Evolutionary conservation across 805 yeast species (phyloP).

Genomic region (Nakazawaea ishiwadae): DNA sequence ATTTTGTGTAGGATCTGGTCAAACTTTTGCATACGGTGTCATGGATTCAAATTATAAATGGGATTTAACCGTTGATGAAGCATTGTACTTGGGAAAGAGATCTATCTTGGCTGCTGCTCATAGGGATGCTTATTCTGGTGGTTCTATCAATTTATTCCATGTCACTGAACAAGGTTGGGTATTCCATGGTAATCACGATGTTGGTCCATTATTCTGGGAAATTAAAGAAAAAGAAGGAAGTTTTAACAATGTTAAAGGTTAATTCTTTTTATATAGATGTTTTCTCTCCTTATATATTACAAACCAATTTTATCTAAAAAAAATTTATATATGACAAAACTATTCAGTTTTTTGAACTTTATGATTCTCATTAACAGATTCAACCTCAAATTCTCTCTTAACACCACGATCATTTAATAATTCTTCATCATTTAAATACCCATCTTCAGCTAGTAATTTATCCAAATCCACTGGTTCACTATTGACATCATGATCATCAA

Average conservation of each 20-base stretch:
- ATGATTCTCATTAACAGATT: too few species aligned
- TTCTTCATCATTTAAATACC: slow-evolving; percentile 3
- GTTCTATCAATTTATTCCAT: slow-evolving; percentile 89
- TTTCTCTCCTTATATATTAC: too few species aligned
- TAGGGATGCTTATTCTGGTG: slow-evolving; percentile 98
- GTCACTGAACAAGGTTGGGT: slow-evolving; percentile 93
- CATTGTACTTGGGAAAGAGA: slow-evolving; percentile 89
- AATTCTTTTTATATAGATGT: slow-evolving; percentile 12
- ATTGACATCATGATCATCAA: neutral
- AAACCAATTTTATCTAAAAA: neutral
- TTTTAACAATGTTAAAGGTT: slow-evolving; percentile 72
- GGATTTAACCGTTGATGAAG: slow-evolving; percentile 92
- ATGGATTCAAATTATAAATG: slow-evolving; percentile 87
- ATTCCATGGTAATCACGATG: slow-evolving; percentile 93
- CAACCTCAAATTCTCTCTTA: slow-evolving; percentile 1
- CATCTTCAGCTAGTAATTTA: slow-evolving; percentile 10
- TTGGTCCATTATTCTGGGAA: slow-evolving; percentile 88
- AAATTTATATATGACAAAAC: too few species aligned
- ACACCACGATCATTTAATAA: neutral
- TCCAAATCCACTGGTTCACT: slow-evolving; percentile 11
- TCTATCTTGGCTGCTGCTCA: slow-evolving; percentile 96
- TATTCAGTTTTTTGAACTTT: neutral
- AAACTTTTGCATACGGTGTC: slow-evolving; percentile 98
- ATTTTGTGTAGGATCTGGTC: slow-evolving; percentile 98
- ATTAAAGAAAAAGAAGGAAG: slow-evolving; percentile 84